Percentiles rank a stretch among this genome's conserved stretches.
Evolutionary conservation across 208 protist species (phyloP).

Genomic region (Crithidia brevicula): DNA sequence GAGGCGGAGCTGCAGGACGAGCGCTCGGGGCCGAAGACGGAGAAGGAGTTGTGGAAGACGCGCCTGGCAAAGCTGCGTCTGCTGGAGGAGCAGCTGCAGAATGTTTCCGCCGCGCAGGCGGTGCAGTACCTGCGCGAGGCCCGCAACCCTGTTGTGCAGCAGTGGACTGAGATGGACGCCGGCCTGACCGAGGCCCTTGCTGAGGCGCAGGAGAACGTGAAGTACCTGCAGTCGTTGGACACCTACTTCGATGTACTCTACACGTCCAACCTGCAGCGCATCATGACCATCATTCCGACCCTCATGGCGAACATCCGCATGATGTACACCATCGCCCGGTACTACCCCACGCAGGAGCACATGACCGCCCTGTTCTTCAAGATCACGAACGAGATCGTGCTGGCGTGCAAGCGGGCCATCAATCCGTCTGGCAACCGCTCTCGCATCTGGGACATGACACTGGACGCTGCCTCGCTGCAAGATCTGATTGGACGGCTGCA

Average conservation of each 20-base stretch:
- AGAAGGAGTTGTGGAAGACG: conserved; percentile 95
- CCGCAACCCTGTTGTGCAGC: conserved; percentile 73
- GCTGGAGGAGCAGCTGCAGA: conserved; percentile 91
- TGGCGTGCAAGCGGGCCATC: conserved; percentile 93
- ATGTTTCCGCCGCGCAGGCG: conserved; percentile 71
- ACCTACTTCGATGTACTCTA: conserved; percentile 98
- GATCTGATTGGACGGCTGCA: conserved; percentile 87
- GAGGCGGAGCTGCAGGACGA: conserved; percentile 91
- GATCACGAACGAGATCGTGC: conserved; percentile 97
- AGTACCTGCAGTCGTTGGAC: conserved; percentile 97
- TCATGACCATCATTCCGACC: conserved; percentile 94
- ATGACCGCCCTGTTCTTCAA: conserved; percentile 98
- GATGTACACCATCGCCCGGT: conserved; percentile 97
- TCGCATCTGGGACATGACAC: conserved; percentile 94
- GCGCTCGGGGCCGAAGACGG: conserved; percentile 91
- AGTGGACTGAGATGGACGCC: conserved; percentile 93
- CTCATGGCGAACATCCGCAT: conserved; percentile 97
- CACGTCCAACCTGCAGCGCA: conserved; percentile 87
- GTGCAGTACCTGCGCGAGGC: conserved; percentile 92
- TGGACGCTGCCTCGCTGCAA: conserved; percentile 69
- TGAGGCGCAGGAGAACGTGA: conserved; percentile 98
- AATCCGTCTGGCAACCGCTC: conserved; percentile 84
- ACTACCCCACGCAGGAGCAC: conserved; percentile 94
- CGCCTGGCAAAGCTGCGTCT: conserved; percentile 92
- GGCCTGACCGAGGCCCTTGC: conserved; percentile 94